Evolutionary conservation across 2,329 filamentous ascomycete species (phyloP), one percentile per base, ranked within the genome.

Genomic region (Juglanconis oblonga): DNA sequence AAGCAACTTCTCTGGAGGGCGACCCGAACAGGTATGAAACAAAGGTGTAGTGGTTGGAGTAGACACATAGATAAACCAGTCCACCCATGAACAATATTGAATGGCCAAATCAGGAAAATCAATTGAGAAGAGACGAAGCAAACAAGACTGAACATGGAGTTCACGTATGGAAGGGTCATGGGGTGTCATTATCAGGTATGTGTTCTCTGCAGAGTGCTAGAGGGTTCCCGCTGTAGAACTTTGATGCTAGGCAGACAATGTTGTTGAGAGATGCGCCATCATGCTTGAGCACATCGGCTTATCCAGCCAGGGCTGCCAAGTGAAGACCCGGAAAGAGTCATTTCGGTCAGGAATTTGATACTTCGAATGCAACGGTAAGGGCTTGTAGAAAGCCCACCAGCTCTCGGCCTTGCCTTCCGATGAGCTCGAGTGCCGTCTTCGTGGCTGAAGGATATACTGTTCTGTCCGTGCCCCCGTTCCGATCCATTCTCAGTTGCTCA

Each of bases 401-500:
- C 49, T 5, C 14, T 7, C 49, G 38, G 33, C 49, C 33, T 38
- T 38, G n/a, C 49, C n/a, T 8, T 33, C 14, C 36, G 17, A 32
- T 31, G 31, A 10, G 7, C n/a, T 11, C 4, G 7, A 32, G 6
- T 32, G 8, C 35, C 24, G 14, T 53, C 29, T 17, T 11, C n/a
- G n/a, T 31, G 35, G 50, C 17, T 6, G 13, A 13, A 9, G 5
- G 13, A 24, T 45, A n/a, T 38, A 33, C 24, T 40, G 17, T 45
- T 7, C 4, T 50, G 35, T n/a, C 38, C n/a, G 29, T 38, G 49
- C 13, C 24, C 9, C 44, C 24, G 9, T 40, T 57, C 42, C n/a
- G 31, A 33, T 8, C 4, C 31, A 32, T 17, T 24, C 53, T 78
- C 75, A 74, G 55, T 73, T 72, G 47, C 74, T 79, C 57, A 86